These are phyloP conservation scores for Malus domestica DNA, from an alignment of 306 rosid genomes.

Conservation along the genomic window ASM211411v1 NC_041802.1:3347501-3348000, in stretches of 20 bases:
- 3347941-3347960: background rate
- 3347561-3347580: no score
- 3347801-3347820: background rate
- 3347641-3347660: background rate
- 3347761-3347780: constrained; percentile 8
- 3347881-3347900: background rate
- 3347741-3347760: background rate
- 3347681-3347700: constrained; percentile 13
- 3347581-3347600: no score
- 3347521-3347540: background rate
- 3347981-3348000: background rate
- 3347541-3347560: background rate
- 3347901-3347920: background rate
- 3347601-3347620: background rate
- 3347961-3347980: background rate
- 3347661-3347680: background rate
- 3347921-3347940: background rate
- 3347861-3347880: background rate
- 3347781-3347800: background rate
- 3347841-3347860: background rate
- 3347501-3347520: background rate
- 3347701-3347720: constrained; percentile 17
- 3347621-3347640: background rate
- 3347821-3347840: background rate
- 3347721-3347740: background rate